Conservation (phyloP, 805 yeast genomes). For the Metschnikowia shivogae region DNA sequence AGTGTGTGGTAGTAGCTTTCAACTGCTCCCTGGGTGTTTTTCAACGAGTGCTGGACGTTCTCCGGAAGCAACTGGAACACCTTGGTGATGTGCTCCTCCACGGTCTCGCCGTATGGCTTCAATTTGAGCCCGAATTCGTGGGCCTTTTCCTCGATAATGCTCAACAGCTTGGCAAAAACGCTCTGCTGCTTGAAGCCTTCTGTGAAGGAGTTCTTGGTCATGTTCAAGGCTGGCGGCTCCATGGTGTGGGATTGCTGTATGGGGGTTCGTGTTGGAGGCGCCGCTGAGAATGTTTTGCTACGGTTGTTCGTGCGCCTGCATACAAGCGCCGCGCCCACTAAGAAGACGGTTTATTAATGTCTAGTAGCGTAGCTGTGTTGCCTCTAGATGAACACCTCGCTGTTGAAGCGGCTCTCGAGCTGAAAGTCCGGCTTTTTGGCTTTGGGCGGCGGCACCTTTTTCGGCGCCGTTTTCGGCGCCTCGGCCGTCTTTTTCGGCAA, state of each 20-base stretch:
- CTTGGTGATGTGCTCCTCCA: not conserved
- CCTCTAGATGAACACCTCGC: slow-evolving; percentile 27
- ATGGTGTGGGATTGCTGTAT: not conserved
- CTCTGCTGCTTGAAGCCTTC: slow-evolving; percentile 1
- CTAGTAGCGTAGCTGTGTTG: not conserved
- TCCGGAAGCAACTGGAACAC: slow-evolving; percentile 4
- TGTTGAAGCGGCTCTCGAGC: slow-evolving; percentile 21
- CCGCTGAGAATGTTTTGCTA: slow-evolving; percentile 1
- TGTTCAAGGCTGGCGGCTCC: not conserved
- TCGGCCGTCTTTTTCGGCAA: slow-evolving; percentile 30
- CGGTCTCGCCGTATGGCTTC: not conserved
- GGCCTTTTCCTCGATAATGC: not conserved
- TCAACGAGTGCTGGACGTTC: slow-evolving; percentile 1
- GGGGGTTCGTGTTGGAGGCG: not conserved
- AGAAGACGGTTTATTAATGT: not conserved
- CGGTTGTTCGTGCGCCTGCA: not conserved
- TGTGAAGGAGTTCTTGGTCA: slow-evolving; percentile 5
- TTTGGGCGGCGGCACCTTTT: slow-evolving; percentile 15
- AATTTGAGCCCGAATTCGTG: not conserved
- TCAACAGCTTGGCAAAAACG: slow-evolving; percentile 1
- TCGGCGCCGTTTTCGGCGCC: not conserved
- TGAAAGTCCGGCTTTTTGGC: slow-evolving; percentile 15
- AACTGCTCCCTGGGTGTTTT: slow-evolving; percentile 3
- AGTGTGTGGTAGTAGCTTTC: slow-evolving; percentile 13
- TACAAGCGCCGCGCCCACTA: not conserved